Base-by-base conservation (phyloP, 805 yeast genomes). In the Wickerhamiella cacticola region DNA sequence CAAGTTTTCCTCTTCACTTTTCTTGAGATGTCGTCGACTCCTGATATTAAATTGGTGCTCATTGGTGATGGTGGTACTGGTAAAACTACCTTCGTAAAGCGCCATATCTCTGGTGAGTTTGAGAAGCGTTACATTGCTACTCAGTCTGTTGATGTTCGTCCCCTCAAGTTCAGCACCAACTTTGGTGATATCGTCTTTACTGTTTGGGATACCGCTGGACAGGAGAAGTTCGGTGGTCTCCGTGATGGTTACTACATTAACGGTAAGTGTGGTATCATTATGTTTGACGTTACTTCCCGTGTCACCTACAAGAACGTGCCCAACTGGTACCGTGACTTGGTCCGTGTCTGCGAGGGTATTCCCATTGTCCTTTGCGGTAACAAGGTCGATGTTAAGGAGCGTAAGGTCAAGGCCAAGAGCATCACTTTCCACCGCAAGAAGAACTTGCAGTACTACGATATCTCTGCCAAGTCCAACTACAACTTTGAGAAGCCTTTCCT, bases 1-100 rank as follows among this genome's bases (percentile, higher is more conserved):
- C 24, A 28, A 18, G 21, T 43, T 35, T 26, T 25, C 35, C 34
- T 26, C 41, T 25, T 22, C 38, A 43, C 22, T 19, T 10, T 24
- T 23, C 29, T 15, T 18, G n/a, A 21, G 25, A 39, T 39, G 42
- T 39, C 36, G 33, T 25, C 38, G 15, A 34, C 87, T 70, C 97
- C 98, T 60, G 85, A 95, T 58, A 92, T 92, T 73, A 92, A 92
- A 76, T 80, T 92, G 70, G 99, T 92, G 63, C 80, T 92, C 65
- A 98, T 92, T 72, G 99, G 99, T 69, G 99, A 92, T 68, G 99
- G 99, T 78, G 99, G 99, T 80, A 92, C 98, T 71, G 99, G 99
- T 75, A 92, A 92, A 81, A 92, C 99, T 76, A 92, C 99, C 52
- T 92, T 92, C 63, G 99, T 92, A 69, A 92, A 94, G 78, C 88